Conservation (phyloP, 1,284 basidiomycete species). For the Microbotryum silenes-acaulis region DNA sequence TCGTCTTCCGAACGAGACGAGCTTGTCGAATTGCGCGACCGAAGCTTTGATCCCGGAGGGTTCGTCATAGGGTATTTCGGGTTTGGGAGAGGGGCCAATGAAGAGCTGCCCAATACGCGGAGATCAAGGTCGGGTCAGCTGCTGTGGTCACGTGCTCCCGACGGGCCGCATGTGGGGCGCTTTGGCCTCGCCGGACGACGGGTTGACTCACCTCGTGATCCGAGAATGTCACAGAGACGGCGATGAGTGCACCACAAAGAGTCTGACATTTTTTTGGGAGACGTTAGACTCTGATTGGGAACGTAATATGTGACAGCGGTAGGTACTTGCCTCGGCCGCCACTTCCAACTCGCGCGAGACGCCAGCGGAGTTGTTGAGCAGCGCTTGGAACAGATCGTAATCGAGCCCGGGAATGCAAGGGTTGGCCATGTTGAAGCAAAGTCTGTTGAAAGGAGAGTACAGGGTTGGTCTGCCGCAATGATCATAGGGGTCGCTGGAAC, state of each 20-base stretch:
- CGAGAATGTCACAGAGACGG: constrained; percentile 11
- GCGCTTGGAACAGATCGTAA: constrained; percentile 7
- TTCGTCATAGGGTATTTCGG: constrained; percentile 2
- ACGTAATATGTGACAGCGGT: too few species aligned
- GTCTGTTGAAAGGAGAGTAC: not conserved
- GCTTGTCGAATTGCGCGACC: not conserved
- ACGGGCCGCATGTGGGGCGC: not conserved
- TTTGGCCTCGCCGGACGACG: not conserved
- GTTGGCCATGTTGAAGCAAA: constrained; percentile 2
- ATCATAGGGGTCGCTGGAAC: not conserved
- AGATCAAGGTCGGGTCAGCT: too few species aligned
- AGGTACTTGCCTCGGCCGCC: constrained; percentile 12
- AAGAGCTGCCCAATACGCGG: not conserved
- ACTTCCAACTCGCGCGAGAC: constrained; percentile 15
- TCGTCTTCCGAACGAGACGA: not conserved
- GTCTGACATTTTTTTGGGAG: not conserved
- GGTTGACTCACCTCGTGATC: constrained; percentile 10
- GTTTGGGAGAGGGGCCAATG: not conserved
- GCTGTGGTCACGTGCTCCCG: not conserved
- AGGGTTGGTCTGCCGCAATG: not conserved
- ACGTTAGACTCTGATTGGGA: not conserved
- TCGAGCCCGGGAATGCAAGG: constrained; percentile 10
- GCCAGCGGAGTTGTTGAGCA: constrained; percentile 6
- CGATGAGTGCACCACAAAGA: constrained; percentile 18
- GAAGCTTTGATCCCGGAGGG: not conserved